Conservation (phyloP, 1,139 yeast species). For the Dujonia santamariae region DNA sequence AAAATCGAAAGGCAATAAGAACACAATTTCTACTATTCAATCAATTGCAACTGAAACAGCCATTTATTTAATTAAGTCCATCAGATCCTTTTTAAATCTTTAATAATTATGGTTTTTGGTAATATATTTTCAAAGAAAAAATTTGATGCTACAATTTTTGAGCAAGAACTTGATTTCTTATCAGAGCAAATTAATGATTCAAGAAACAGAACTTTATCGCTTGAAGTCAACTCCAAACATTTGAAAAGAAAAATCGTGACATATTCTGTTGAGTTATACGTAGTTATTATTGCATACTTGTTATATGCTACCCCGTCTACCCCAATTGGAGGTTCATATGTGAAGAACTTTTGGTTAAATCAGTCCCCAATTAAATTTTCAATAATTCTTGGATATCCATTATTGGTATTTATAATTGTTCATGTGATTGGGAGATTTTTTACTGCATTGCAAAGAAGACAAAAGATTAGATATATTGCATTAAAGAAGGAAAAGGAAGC, state of each 20-base stretch:
- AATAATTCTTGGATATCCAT: conserved; percentile 27
- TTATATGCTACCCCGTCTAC: conserved; percentile 21
- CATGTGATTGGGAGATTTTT: conserved; percentile 13
- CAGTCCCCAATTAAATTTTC: conserved; percentile 10
- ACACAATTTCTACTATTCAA: no score
- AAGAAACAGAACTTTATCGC: conserved; percentile 2
- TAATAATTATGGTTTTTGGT: conserved; percentile 2
- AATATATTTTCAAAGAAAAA: conserved; percentile 2
- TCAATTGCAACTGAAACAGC: no score
- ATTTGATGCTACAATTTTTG: conserved; percentile 7
- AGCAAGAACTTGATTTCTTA: conserved; percentile 7
- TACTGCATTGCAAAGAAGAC: conserved; percentile 3
- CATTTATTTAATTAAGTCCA: no score
- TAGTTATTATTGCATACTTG: conserved; percentile 24
- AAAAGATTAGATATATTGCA: conserved; percentile 19
- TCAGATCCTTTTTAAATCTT: no score
- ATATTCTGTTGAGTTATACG: conserved; percentile 31
- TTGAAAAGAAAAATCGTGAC: conserved; percentile 13
- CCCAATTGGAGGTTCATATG: not conserved
- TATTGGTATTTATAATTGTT: conserved; percentile 17
- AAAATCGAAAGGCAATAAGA: no score
- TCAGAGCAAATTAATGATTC: conserved; percentile 7
- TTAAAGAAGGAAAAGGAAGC: conserved; percentile 52
- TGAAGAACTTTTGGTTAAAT: conserved; percentile 1
- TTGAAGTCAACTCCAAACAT: not conserved